These are phyloP conservation scores for Ceratorhiza oryzae-sativae DNA, from an alignment of 1,284 basidiomycete species.

Conservation along the genomic window DNA sequence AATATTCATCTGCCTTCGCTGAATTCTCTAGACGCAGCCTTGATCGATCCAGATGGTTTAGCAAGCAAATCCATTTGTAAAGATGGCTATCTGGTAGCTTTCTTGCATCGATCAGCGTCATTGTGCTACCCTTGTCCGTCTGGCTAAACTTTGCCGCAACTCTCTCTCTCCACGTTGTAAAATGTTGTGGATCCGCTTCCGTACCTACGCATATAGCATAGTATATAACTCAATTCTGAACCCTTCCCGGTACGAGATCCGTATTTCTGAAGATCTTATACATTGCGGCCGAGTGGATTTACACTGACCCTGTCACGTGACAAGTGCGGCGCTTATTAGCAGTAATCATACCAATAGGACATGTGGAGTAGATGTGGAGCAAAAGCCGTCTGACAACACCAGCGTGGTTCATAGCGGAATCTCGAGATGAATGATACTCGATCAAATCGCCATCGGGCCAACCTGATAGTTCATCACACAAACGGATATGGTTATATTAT, in stretches of 20 bases:
- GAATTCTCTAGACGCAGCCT: neutral
- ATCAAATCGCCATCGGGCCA: neutral
- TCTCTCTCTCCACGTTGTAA: neutral
- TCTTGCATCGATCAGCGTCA: neutral
- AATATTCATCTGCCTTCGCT: neutral
- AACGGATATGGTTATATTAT: conserved; percentile 11
- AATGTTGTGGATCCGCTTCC: neutral
- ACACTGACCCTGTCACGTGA: neutral
- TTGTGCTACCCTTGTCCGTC: neutral
- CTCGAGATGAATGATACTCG: neutral
- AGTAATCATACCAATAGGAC: neutral
- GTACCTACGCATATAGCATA: no score
- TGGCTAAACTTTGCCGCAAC: neutral
- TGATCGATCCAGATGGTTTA: neutral
- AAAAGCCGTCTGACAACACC: neutral
- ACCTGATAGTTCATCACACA: neutral
- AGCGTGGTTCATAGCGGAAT: neutral
- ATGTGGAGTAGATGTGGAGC: conserved; percentile 20
- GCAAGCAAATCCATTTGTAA: neutral
- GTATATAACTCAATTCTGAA: no score
- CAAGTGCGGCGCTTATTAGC: neutral
- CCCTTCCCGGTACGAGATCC: no score
- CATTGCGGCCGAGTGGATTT: no score
- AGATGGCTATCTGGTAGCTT: neutral
- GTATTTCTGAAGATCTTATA: neutral